Conservation (phyloP, 2,329 filamentous ascomycete species). For the Venturia pyrina region DNA sequence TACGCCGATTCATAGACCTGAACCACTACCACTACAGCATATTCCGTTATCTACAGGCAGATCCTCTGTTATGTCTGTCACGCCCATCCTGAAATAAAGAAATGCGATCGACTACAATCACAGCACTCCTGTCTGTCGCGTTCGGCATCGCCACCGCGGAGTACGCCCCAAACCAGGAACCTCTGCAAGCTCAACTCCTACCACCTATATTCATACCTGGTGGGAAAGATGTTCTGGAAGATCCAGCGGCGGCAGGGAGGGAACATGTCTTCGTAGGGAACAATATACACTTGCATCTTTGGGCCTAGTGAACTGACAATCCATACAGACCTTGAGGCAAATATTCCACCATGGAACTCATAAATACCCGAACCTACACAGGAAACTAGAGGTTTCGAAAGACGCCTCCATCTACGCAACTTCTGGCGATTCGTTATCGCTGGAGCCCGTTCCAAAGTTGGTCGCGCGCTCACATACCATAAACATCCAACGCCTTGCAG, state of each 20-base stretch:
- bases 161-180: not conserved
- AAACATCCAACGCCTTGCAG: slow-evolving; percentile 70
- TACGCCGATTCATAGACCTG: not conserved
- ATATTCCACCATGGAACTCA: slow-evolving; percentile 88
- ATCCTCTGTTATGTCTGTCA: not conserved
- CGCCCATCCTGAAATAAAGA: not conserved
- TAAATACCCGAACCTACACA: slow-evolving; percentile 65
- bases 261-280: not conserved
- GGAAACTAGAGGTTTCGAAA: slow-evolving; percentile 57
- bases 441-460: slow-evolving; percentile 33
- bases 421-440: slow-evolving; percentile 37
- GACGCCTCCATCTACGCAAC: slow-evolving; percentile 53
- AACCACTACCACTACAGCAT: not conserved
- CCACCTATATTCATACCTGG: slow-evolving; percentile 8
- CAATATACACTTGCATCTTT: not conserved
- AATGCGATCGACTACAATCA: not conserved
- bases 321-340: slow-evolving; percentile 59
- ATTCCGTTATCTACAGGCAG: not conserved
- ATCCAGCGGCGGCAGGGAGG: not conserved
- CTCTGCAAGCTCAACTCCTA: not conserved
- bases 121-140: not conserved
- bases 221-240: slow-evolving; percentile 5
- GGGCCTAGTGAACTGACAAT: not conserved
- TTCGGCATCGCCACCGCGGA: slow-evolving; percentile 1
- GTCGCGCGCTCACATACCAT: slow-evolving; percentile 51